Conservation (phyloP, 805 yeast species). For the Candida parachauliodes region DNA sequence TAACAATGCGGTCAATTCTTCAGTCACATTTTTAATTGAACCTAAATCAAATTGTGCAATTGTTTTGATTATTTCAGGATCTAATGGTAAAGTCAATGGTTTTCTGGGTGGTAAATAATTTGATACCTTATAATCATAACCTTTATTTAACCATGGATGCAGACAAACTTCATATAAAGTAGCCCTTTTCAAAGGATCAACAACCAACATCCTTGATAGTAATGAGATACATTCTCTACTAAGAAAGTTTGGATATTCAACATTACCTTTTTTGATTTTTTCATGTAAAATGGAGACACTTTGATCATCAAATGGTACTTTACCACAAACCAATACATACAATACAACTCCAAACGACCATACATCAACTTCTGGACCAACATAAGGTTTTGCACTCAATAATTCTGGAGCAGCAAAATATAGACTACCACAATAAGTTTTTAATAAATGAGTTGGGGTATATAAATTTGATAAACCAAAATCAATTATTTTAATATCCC, state of each 20-base stretch:
- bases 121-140: slow-evolving; percentile 70
- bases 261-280: slow-evolving; percentile 86
- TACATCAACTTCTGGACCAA: slow-evolving; percentile 96
- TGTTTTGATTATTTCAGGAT: slow-evolving; percentile 62
- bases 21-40: slow-evolving; percentile 52
- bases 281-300: slow-evolving; percentile 88
- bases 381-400: slow-evolving; percentile 84
- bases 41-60: slow-evolving; percentile 82
- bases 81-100: slow-evolving; percentile 71
- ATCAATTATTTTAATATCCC: slow-evolving; percentile 93
- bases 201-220: slow-evolving; percentile 85
- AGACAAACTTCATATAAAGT: slow-evolving; percentile 69
- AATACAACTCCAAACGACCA: slow-evolving; percentile 98
- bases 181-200: slow-evolving; percentile 81
- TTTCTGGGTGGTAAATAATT: slow-evolving; percentile 72
- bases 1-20: slow-evolving; percentile 55
- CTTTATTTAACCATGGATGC: slow-evolving; percentile 95
- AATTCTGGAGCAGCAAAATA: slow-evolving; percentile 99
- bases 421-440: slow-evolving; percentile 94
- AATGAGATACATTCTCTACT: slow-evolving; percentile 78
- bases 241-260: slow-evolving; percentile 83
- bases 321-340: slow-evolving; percentile 94
- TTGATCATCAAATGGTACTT: slow-evolving; percentile 97
- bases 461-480: slow-evolving; percentile 91
- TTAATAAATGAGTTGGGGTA: slow-evolving; percentile 65